Percentiles rank a stretch among this genome's conserved stretches.
These are phyloP conservation scores for Protomyces inouyei DNA, from an alignment of 1,139 yeast genomes.

Conservation along the genomic window DNA sequence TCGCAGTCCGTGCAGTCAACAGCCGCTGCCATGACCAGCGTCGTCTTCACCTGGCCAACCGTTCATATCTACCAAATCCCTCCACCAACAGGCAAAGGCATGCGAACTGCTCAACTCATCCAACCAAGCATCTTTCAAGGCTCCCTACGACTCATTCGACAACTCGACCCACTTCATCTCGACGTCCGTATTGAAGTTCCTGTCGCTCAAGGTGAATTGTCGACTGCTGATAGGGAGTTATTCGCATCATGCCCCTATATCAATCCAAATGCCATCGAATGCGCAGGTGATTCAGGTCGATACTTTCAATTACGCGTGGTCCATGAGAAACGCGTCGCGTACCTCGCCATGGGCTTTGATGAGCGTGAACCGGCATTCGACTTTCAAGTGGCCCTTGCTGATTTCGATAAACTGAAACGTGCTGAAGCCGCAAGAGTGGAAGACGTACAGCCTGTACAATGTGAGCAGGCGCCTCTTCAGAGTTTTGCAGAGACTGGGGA, in stretches of 20 bases:
- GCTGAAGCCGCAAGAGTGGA: slow-evolving; percentile 32
- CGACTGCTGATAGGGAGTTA: slow-evolving; percentile 33
- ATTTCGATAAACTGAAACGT: slow-evolving; percentile 36
- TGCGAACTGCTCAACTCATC: slow-evolving; percentile 36
- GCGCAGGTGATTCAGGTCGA: slow-evolving; percentile 38
- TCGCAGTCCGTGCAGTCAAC: no score
- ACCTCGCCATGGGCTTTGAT: slow-evolving; percentile 44
- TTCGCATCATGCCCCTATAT: slow-evolving; percentile 41
- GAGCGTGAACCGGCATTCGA: slow-evolving; percentile 42
- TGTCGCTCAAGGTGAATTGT: background rate
- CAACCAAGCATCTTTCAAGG: slow-evolving; percentile 43
- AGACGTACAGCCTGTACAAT: background rate
- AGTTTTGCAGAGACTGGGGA: slow-evolving; percentile 34
- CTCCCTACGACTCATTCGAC: slow-evolving; percentile 38
- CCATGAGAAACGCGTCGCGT: slow-evolving; percentile 39
- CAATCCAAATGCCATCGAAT: slow-evolving; percentile 35
- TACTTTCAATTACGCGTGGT: slow-evolving; percentile 40
- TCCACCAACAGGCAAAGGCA: slow-evolving; percentile 38
- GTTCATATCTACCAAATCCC: slow-evolving; percentile 39
- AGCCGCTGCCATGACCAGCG: background rate
- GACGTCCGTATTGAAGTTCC: slow-evolving; percentile 36
- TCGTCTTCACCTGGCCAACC: slow-evolving; percentile 9
- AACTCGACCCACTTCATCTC: slow-evolving; percentile 32
- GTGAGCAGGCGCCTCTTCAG: background rate
- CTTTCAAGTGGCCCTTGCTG: slow-evolving; percentile 43